Evolutionary conservation across 2,329 filamentous ascomycete species (phyloP).

Genomic region (Bipolaris zeicola): DNA sequence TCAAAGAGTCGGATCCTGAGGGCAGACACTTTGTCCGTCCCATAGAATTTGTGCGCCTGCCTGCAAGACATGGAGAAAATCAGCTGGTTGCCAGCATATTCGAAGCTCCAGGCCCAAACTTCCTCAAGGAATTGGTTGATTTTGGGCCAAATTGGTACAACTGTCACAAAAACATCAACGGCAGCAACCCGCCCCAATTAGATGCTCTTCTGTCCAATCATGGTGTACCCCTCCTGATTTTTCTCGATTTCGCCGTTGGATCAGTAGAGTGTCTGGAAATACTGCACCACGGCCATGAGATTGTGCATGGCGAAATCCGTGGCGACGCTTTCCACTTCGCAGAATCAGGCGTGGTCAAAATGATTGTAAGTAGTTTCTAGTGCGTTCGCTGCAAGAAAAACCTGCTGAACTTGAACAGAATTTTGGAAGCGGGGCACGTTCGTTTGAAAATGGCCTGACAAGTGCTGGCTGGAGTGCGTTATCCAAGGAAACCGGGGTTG

Average conservation of each 20-base stretch:
- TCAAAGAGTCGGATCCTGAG: slow-evolving; percentile 71
- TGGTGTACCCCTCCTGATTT: slow-evolving; percentile 73
- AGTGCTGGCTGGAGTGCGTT: slow-evolving; percentile 86
- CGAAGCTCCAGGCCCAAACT: slow-evolving; percentile 76
- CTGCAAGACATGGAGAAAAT: slow-evolving; percentile 70
- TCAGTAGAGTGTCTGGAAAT: slow-evolving; percentile 85
- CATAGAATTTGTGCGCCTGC: slow-evolving; percentile 76
- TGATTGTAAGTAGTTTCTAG: not conserved
- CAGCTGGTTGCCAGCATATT: slow-evolving; percentile 82
- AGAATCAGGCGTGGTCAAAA: slow-evolving; percentile 70
- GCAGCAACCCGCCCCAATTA: slow-evolving; percentile 16
- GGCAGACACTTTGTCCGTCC: slow-evolving; percentile 79
- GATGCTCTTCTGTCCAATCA: slow-evolving; percentile 46
- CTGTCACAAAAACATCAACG: slow-evolving; percentile 20
- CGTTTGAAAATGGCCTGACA: slow-evolving; percentile 85
- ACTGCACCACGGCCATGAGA: slow-evolving; percentile 84
- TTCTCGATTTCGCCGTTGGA: slow-evolving; percentile 90
- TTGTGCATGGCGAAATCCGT: slow-evolving; percentile 88
- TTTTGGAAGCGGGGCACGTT: slow-evolving; percentile 83
- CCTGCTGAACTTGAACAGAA: slow-evolving; percentile 65
- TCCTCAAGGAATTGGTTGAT: slow-evolving; percentile 71
- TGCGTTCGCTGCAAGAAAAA: not conserved
- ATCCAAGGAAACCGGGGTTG: slow-evolving; percentile 82
- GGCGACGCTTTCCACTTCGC: slow-evolving; percentile 92
- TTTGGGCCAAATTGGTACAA: slow-evolving; percentile 69